Percentiles rank a stretch among this genome's conserved stretches.
These are phyloP conservation scores for Thelonectria blattea DNA, from an alignment of 2,329 filamentous ascomycete genomes.

Conservation along the genomic window DNA sequence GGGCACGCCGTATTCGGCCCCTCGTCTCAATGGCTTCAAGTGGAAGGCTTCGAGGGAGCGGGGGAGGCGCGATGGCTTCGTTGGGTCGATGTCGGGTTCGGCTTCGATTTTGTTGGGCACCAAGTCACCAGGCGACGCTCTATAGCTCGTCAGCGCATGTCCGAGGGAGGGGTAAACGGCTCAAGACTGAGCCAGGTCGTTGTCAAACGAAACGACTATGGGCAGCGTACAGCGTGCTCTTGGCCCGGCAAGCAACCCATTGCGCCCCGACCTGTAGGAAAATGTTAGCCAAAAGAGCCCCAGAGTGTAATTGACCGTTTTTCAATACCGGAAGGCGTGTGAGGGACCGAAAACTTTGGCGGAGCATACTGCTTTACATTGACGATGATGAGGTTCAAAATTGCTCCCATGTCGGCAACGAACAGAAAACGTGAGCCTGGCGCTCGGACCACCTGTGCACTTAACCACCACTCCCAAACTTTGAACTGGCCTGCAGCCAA, in stretches of 20 bases:
- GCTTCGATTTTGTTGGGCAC: conserved; percentile 21
- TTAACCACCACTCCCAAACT: background rate
- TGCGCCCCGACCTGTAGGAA: conserved; percentile 28
- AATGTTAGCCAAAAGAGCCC: conserved; percentile 14
- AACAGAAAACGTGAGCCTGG: conserved; percentile 29
- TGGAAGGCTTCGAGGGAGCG: conserved; percentile 85
- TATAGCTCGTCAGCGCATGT: conserved; percentile 12
- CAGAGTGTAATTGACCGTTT: background rate
- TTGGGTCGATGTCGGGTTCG: conserved; percentile 4
- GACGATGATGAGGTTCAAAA: conserved; percentile 33
- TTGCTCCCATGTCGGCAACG: conserved; percentile 14
- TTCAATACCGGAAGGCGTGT: conserved; percentile 34
- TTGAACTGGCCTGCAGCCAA: no score
- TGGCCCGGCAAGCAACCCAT: conserved; percentile 35
- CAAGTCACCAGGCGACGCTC: conserved; percentile 27
- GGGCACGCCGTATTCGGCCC: conserved; percentile 77
- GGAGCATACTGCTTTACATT: conserved; percentile 40
- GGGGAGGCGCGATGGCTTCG: conserved; percentile 62
- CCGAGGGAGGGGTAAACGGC: background rate
- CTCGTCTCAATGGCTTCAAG: conserved; percentile 79
- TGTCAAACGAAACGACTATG: background rate
- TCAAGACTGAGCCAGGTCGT: background rate
- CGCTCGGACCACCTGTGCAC: conserved; percentile 30
- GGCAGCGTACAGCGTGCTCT: conserved; percentile 37
- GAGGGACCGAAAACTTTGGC: conserved; percentile 36